A percentile compares a stretch with the other conserved stretches of the same genome.
Evolutionary conservation across 2,329 filamentous ascomycete genomes (phyloP).

Genomic region (Monosporascus sp.): DNA sequence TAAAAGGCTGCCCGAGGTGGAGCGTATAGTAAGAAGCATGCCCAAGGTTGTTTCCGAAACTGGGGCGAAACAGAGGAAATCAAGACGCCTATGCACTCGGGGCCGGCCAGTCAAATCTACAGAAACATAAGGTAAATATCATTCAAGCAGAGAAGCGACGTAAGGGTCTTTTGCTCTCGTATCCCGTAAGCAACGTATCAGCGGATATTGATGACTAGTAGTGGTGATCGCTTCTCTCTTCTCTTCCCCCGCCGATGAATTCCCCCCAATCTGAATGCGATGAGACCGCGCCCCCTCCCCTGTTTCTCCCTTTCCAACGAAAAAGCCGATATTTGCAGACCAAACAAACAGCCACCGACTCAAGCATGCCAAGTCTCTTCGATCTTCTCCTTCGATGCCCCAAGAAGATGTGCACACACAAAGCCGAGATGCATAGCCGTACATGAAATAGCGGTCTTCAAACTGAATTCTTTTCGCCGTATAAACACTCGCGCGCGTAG

Average conservation of each 20-base stretch:
- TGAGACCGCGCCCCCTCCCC: neutral
- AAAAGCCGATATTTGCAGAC: neutral
- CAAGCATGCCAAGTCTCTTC: neutral
- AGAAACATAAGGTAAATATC: neutral
- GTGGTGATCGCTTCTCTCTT: neutral
- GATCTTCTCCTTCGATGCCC: neutral
- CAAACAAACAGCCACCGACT: neutral
- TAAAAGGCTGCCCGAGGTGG: too few species aligned
- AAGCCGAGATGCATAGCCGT: conserved; percentile 1
- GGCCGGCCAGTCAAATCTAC: neutral
- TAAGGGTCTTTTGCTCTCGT: neutral
- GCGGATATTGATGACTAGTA: neutral
- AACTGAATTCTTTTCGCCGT: neutral
- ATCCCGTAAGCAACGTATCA: neutral
- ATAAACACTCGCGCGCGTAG: conserved; percentile 2
- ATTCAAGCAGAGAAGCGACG: neutral
- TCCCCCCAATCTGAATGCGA: neutral
- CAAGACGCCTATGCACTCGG: too few species aligned
- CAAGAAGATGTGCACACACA: neutral
- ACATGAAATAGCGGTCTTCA: neutral
- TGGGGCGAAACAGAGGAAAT: too few species aligned
- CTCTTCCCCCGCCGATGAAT: neutral
- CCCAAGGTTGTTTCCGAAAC: too few species aligned
- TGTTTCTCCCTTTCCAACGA: neutral
- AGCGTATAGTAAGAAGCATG: too few species aligned